phyloP scores from a whole-genome alignment of 106 monocot species.

The Alisma plantagoaquatica region DNA sequence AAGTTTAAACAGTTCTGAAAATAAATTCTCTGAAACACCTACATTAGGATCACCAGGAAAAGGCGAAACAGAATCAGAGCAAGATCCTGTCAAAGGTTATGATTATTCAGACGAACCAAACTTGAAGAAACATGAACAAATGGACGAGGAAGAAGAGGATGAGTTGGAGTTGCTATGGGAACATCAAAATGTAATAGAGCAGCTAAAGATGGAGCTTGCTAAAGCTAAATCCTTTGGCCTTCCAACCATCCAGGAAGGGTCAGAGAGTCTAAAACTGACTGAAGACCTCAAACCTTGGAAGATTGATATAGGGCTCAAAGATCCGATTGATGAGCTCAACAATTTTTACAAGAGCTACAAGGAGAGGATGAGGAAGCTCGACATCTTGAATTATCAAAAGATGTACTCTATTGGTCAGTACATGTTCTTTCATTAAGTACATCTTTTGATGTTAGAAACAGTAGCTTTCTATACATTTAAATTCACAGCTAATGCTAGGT shows the following conservation, averaged over 20 bases:
- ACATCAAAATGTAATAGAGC: conserved; percentile 72
- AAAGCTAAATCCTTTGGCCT: conserved; percentile 47
- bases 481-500: too few species aligned
- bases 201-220: conserved; percentile 61
- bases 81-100: too few species aligned
- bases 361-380: conserved; percentile 78
- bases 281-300: conserved; percentile 49
- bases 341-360: conserved; percentile 64
- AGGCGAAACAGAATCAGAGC: too few species aligned
- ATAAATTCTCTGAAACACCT: not conserved
- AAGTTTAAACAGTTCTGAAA: not conserved
- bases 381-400: conserved; percentile 78
- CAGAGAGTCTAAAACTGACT: conserved; percentile 33
- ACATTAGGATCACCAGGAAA: too few species aligned
- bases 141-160: conserved; percentile 28
- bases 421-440: too few species aligned
- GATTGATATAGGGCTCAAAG: conserved; percentile 50
- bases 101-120: not conserved
- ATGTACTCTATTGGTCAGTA: conserved; percentile 77
- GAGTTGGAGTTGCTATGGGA: conserved; percentile 78
- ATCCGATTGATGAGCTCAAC: conserved; percentile 58
- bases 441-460: too few species aligned
- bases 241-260: conserved; percentile 59
- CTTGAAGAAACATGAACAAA: conserved; percentile 2
- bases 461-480: too few species aligned